These are phyloP conservation scores for Ruellia speciosa DNA, from an alignment of 305 asterid genomes.

Conservation along the genomic window DNA sequence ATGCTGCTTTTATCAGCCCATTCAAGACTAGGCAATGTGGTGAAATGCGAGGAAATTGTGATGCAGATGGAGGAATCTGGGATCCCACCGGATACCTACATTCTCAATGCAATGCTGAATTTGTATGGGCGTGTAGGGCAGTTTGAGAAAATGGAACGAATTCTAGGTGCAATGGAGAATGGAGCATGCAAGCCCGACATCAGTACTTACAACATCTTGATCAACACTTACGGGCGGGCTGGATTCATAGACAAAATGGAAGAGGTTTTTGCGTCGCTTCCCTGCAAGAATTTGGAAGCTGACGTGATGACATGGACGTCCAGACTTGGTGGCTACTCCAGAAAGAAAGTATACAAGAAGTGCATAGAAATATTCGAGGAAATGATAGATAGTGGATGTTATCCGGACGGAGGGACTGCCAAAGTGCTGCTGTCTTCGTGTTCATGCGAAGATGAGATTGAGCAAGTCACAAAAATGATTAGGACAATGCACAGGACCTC, in stretches of 20 bases:
- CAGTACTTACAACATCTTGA: conserved; percentile 74
- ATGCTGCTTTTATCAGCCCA: conserved; percentile 76
- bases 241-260: conserved; percentile 72
- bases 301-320: conserved; percentile 80
- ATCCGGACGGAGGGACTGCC: conserved; percentile 84
- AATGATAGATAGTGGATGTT: conserved; percentile 73
- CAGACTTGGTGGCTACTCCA: conserved; percentile 67
- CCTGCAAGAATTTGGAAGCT: conserved; percentile 38
- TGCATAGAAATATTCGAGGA: conserved; percentile 78
- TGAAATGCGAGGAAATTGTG: conserved; percentile 61
- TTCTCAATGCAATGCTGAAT: conserved; percentile 64
- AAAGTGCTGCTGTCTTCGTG: conserved; percentile 67
- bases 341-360: conserved; percentile 53
- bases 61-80: conserved; percentile 48
- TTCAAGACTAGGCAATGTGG: conserved; percentile 47
- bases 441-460: conserved; percentile 56
- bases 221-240: conserved; percentile 57
- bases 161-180: conserved; percentile 39
- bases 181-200: conserved; percentile 48
- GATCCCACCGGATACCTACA: conserved; percentile 55
- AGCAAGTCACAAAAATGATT: conserved; percentile 62
- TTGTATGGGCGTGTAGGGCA: conserved; percentile 75
- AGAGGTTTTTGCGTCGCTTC: conserved; percentile 46
- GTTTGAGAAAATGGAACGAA: conserved; percentile 66
- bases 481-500: conserved; percentile 49